Evolutionary conservation across 2,329 filamentous ascomycete species (phyloP), one percentile per base, ranked within the genome.

Genomic region (Alternaria conjuncta): DNA sequence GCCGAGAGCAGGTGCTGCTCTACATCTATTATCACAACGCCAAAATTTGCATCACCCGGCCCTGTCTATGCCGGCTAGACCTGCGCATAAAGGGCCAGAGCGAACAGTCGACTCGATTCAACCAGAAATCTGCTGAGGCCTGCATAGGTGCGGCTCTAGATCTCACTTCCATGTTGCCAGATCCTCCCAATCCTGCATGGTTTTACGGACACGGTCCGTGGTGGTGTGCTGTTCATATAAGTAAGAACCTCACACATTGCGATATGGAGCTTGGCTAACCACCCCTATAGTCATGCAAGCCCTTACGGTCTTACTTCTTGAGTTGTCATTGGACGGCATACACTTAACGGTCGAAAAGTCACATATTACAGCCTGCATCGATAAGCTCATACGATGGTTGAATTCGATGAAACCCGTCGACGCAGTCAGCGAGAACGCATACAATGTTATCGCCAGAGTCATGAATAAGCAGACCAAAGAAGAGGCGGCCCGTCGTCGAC

Each of bases 21-120:
- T 54, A 60, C 13, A 71, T 80, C 10, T 65, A 71, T 12, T 82
- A 78, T 53, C 74, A 73, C 50, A 79, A 74, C 46, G 69, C 73
- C 2, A 76, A 71, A 36, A 76, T 82, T 3, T 73, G 81, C 20
- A 78, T 79, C 26, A 78, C 73, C 15, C 76, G 78, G 8, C 80
- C 80, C 9, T 80, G 78, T 55, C 64, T 82, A 2, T 82, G 79
- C 51, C 66, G 75, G 15, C 45, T 80, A 11, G 74, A 80, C n/a
- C 10, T 63, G 4, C 73, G 72, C 6, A 78, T 80, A 30, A 63
- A 70, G n/a, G 64, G 69, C 10, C 77, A 80, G 56, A 78, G 73
- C 4, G 60, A 69, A 30, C 44, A 62, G 7, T 80, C 77, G 6
- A 69, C 64, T 13, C 61, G 63, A 1, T 75, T 81, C 59, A 76